Percentiles rank a stretch among this genome's conserved stretches.
Evolutionary conservation across 257 asterid species (phyloP).

Genomic region (Echium plantagineum): DNA sequence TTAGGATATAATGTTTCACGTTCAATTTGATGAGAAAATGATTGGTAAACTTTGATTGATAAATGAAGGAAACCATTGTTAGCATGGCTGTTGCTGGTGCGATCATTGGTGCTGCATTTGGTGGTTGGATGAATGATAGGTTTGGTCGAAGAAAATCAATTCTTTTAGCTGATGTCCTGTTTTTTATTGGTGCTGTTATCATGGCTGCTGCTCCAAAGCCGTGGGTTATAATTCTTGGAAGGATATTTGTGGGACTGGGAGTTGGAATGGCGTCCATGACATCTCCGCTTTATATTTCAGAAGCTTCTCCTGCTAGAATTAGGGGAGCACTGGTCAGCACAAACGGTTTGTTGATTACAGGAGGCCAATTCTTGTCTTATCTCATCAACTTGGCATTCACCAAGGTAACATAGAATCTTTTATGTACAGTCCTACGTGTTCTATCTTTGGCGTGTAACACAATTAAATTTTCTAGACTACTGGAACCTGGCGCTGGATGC

Average conservation of each 20-base stretch:
- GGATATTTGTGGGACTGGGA: conserved; percentile 68
- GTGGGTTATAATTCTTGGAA: conserved; percentile 60
- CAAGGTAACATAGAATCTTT: conserved; percentile 19
- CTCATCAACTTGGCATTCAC: conserved; percentile 74
- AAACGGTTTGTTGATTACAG: conserved; percentile 68
- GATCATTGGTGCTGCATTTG: conserved; percentile 63
- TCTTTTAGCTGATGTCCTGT: conserved; percentile 54
- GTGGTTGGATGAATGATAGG: conserved; percentile 56
- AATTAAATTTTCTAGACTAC: conserved; percentile 21
- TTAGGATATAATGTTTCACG: background rate
- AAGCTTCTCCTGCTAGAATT: conserved; percentile 76
- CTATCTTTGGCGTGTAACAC: background rate
- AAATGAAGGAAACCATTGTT: conserved; percentile 60
- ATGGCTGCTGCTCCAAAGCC: conserved; percentile 59
- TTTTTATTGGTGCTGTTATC: conserved; percentile 46
- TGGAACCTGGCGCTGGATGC: conserved; percentile 95
- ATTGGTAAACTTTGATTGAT: background rate
- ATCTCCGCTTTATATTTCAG: conserved; percentile 70
- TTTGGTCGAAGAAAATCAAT: conserved; percentile 56
- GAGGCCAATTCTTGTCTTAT: conserved; percentile 64
- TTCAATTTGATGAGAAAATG: background rate
- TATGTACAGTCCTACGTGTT: background rate
- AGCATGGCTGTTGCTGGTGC: conserved; percentile 86
- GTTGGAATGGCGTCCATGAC: conserved; percentile 96
- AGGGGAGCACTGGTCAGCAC: conserved; percentile 79